phyloP scores from a whole-genome alignment of 768 basidiomycete genomes.

The Leccinum rimulosum region DNA sequence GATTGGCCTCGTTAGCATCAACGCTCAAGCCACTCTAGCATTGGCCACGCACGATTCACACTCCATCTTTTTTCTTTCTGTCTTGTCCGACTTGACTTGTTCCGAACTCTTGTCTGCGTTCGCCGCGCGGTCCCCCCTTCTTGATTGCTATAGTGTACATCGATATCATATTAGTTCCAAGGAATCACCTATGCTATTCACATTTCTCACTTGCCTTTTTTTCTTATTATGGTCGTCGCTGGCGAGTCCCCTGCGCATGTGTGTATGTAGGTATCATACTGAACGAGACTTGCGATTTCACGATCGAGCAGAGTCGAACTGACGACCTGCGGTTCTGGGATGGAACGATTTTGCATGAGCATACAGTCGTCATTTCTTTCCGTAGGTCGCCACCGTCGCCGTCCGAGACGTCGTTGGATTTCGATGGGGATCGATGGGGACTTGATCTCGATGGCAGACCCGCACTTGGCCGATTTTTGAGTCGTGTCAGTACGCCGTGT shows the following conservation, averaged over 20 bases:
- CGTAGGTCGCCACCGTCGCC: too few species aligned
- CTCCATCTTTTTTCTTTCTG: not conserved
- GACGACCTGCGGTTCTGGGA: not conserved
- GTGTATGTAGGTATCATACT: constrained; percentile 1
- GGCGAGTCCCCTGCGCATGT: constrained; percentile 18
- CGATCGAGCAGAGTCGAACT: constrained; percentile 9
- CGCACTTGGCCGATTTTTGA: too few species aligned
- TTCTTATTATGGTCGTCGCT: constrained; percentile 8
- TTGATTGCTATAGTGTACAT: constrained; percentile 8
- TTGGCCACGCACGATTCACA: not conserved
- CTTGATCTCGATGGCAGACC: not conserved
- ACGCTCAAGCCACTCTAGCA: constrained; percentile 13
- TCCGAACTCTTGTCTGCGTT: not conserved
- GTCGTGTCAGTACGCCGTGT: too few species aligned
- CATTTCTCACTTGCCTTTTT: constrained; percentile 18
- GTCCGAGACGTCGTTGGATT: too few species aligned
- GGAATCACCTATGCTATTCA: constrained; percentile 9
- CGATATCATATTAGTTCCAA: constrained; percentile 21
- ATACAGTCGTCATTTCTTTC: not conserved
- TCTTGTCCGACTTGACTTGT: not conserved
- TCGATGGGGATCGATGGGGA: not conserved
- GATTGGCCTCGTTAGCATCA: constrained; percentile 2
- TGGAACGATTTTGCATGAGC: too few species aligned
- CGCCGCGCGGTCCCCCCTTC: not conserved
- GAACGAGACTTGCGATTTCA: constrained; percentile 2